phyloP scores from a whole-genome alignment of 2,329 filamentous ascomycete genomes.

The Penicillium sp. region DNA sequence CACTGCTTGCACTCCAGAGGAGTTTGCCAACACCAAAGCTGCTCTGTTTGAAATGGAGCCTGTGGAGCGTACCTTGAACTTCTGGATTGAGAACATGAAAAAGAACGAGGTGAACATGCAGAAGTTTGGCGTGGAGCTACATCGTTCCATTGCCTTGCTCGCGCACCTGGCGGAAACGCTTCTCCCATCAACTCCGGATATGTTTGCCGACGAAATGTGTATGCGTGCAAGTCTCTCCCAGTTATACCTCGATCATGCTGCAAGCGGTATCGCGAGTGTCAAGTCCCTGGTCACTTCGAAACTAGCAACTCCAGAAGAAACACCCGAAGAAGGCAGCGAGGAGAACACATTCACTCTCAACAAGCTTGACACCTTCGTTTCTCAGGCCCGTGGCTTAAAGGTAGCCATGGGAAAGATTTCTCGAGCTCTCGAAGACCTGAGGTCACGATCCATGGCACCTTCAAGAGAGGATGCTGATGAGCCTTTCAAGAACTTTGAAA shows the following conservation, averaged over 20 bases:
- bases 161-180: constrained; percentile 84
- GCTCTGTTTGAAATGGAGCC: constrained; percentile 87
- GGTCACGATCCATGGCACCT: constrained; percentile 74
- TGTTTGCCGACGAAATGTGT: constrained; percentile 77
- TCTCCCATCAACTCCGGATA: constrained; percentile 69
- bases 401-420: constrained; percentile 80
- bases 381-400: constrained; percentile 79
- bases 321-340: constrained; percentile 68
- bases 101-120: constrained; percentile 84
- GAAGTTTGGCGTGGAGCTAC: constrained; percentile 78
- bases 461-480: constrained; percentile 66
- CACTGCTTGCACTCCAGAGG: constrained; percentile 73
- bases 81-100: constrained; percentile 82
- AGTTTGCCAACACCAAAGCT: constrained; percentile 78
- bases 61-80: constrained; percentile 85
- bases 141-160: constrained; percentile 83
- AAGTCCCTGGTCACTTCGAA: constrained; percentile 70
- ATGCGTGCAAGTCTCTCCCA: constrained; percentile 79
- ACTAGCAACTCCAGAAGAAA: constrained; percentile 61
- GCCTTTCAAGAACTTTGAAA: constrained; percentile 72
- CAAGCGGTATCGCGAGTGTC: constrained; percentile 66
- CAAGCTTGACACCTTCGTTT: constrained; percentile 72
- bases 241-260: constrained; percentile 78
- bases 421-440: constrained; percentile 76
- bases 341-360: constrained; percentile 70